phyloP scores from a whole-genome alignment of 805 yeast species.

The Ogataea chonburiensis region DNA sequence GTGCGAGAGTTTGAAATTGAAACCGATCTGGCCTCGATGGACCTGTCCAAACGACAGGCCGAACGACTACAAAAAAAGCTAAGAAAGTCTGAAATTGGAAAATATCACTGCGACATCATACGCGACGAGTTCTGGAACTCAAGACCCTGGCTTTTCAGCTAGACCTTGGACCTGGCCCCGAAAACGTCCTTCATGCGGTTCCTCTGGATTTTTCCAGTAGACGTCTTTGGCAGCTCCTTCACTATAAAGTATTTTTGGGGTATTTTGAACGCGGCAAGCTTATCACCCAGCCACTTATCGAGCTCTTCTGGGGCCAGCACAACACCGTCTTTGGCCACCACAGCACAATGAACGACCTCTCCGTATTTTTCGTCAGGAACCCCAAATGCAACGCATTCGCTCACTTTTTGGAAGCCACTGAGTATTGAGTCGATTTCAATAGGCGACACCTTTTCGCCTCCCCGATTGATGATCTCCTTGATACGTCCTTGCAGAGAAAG shows the following conservation, averaged over 20 bases:
- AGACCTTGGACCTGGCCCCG: slow-evolving; percentile 37
- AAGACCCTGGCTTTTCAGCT: slow-evolving; percentile 38
- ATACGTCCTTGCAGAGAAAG: slow-evolving; percentile 65
- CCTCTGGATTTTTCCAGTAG: slow-evolving; percentile 77
- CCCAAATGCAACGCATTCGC: slow-evolving; percentile 71
- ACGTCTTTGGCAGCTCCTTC: slow-evolving; percentile 66
- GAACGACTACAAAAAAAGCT: slow-evolving; percentile 49
- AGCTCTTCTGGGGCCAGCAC: slow-evolving; percentile 44
- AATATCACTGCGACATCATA: slow-evolving; percentile 60
- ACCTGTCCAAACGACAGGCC: slow-evolving; percentile 43
- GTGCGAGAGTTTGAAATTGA: slow-evolving; percentile 42
- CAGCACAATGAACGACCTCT: slow-evolving; percentile 68
- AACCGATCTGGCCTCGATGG: slow-evolving; percentile 2
- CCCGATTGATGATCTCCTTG: slow-evolving; percentile 72
- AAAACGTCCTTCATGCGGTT: slow-evolving; percentile 58
- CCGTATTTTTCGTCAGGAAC: slow-evolving; percentile 68
- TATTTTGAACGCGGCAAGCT: slow-evolving; percentile 57
- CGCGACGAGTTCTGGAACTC: slow-evolving; percentile 61
- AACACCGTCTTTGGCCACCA: slow-evolving; percentile 49
- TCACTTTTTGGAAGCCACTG: slow-evolving; percentile 59
- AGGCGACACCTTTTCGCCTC: slow-evolving; percentile 78
- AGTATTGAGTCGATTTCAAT: slow-evolving; percentile 64
- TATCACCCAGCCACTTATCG: slow-evolving; percentile 41
- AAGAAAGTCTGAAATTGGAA: slow-evolving; percentile 44
- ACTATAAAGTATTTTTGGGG: slow-evolving; percentile 59